Base-by-base conservation (phyloP, 1,139 yeast genomes). In the Kodamaea alishanica region DNA sequence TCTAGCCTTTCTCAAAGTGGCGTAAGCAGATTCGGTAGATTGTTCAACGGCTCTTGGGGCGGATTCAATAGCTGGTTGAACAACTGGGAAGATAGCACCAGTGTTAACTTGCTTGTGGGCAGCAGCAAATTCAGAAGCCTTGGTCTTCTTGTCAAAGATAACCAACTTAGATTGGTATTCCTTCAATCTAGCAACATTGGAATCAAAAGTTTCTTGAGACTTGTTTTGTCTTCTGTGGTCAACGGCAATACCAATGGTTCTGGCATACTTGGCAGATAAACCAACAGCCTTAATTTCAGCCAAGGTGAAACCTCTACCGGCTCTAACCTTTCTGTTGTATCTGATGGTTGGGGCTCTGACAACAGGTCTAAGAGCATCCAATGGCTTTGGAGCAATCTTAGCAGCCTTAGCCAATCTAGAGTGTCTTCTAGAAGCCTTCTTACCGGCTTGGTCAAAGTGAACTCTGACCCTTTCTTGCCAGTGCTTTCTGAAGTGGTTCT, bases 141-240 rank as follows among this genome's bases (percentile, higher is more conserved):
- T 71, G 57, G 84, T 73, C 79, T 86, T 86, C 75, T 87, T 82
- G 79, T 95, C 97, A 77, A 90, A 89, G 65, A 90, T 81, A 63
- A 94, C 92, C 75, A 94, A 81, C 79, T 90, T 90, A 63, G 95
- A 77, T 77, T 83, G 79, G 94, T 88, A 94, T 75, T 88, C 96
- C 78, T 87, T 78, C 73, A 92, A 84, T 82, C 98, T 89, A 70
- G 81, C 86, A 65, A 92, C 97, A 77, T 92, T 92, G 65, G 81
- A 77, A 68, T 90, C 95, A 62, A 89, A 87, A 62, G 87, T 90
- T 79, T 90, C 98, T 65, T 86, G 87, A 62, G 92, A 84, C 79
- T 87, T 89, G 96, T 92, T 94, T 72, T 85, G 95, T 79, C 98
- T 92, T 81, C 98, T 92, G 94, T 87, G 96, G 81, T 92, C 98